These are phyloP conservation scores for Aureobasidium leucospermi DNA, from an alignment of 2,329 filamentous ascomycete genomes.

Conservation along the genomic window DNA sequence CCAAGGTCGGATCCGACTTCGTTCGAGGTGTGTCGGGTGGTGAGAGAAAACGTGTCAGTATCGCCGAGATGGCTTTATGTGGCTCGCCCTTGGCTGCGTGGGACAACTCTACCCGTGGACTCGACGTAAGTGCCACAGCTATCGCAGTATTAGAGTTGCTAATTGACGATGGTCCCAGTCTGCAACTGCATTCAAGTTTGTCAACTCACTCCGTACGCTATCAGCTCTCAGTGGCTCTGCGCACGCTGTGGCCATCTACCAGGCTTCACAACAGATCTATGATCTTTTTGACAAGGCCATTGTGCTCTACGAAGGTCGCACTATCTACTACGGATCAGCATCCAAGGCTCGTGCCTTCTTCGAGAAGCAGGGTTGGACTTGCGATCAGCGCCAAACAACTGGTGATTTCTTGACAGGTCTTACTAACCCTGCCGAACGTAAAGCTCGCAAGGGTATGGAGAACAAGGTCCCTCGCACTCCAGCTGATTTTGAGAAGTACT, in stretches of 20 bases:
- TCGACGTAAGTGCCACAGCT: too few species aligned
- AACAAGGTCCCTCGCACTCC: slow-evolving; percentile 57
- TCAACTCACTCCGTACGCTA: slow-evolving; percentile 43
- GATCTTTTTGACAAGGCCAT: slow-evolving; percentile 60
- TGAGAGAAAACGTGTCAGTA: slow-evolving; percentile 50
- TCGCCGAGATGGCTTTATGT: slow-evolving; percentile 52
- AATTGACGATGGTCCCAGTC: too few species aligned
- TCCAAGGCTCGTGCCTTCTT: slow-evolving; percentile 57
- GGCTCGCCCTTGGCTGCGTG: too few species aligned
- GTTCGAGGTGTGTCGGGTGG: slow-evolving; percentile 56
- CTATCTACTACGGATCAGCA: slow-evolving; percentile 68
- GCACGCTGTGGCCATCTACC: slow-evolving; percentile 53
- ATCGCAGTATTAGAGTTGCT: too few species aligned
- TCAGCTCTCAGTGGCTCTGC: slow-evolving; percentile 44
- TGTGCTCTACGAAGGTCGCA: slow-evolving; percentile 54
- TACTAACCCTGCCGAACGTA: slow-evolving; percentile 57
- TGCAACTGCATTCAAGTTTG: slow-evolving; percentile 55
- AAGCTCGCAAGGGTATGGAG: slow-evolving; percentile 51
- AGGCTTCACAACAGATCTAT: slow-evolving; percentile 45
- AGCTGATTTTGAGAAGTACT: slow-evolving; percentile 55
- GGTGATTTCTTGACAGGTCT: slow-evolving; percentile 64
- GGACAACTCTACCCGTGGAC: slow-evolving; percentile 44
- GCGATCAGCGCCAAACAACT: slow-evolving; percentile 59
- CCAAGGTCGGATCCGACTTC: slow-evolving; percentile 51
- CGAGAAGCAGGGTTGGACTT: slow-evolving; percentile 60